Percentiles rank a stretch among this genome's conserved stretches.
Conservation (phyloP, 2,329 filamentous ascomycete genomes). For the Fusarium xyrophilum region DNA sequence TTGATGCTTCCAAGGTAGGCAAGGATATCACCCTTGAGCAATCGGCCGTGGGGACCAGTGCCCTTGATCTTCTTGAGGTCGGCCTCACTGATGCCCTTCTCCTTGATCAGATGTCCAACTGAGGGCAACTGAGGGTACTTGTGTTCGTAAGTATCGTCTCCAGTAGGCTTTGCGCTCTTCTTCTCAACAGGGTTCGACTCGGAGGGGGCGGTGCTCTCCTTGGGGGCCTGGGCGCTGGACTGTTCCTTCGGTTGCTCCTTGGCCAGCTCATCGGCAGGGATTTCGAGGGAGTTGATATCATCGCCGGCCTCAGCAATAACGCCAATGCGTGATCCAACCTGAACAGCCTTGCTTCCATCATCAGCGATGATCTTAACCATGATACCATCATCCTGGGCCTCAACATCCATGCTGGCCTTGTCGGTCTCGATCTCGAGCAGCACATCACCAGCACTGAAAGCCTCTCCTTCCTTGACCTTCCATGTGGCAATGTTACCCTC, state of each 20-base stretch:
- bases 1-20: conserved; percentile 84
- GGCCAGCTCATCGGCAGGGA: conserved; percentile 71
- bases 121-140: conserved; percentile 81
- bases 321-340: conserved; percentile 82
- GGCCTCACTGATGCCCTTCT: conserved; percentile 76
- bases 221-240: conserved; percentile 42
- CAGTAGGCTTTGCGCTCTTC: conserved; percentile 47
- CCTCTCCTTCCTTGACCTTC: conserved; percentile 87
- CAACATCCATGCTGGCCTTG: conserved; percentile 94
- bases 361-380: conserved; percentile 80
- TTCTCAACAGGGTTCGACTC: conserved; percentile 47
- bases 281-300: conserved; percentile 75
- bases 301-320: conserved; percentile 84
- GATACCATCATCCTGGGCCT: conserved; percentile 88
- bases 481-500: conserved; percentile 87
- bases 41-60: conserved; percentile 83
- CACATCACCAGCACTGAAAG: conserved; percentile 82
- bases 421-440: conserved; percentile 93
- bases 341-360: conserved; percentile 77
- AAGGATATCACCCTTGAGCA: conserved; percentile 95
- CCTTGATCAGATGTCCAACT: conserved; percentile 79
- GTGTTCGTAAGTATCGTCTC: conserved; percentile 65
- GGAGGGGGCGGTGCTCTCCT: conserved; percentile 47
- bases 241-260: conserved; percentile 73
- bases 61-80: conserved; percentile 83